Percentiles rank a stretch among this genome's conserved stretches.
These are phyloP conservation scores for Eimeria sp. DNA, from an alignment of 169 alveolate genomes.

Conservation along the genomic window DNA sequence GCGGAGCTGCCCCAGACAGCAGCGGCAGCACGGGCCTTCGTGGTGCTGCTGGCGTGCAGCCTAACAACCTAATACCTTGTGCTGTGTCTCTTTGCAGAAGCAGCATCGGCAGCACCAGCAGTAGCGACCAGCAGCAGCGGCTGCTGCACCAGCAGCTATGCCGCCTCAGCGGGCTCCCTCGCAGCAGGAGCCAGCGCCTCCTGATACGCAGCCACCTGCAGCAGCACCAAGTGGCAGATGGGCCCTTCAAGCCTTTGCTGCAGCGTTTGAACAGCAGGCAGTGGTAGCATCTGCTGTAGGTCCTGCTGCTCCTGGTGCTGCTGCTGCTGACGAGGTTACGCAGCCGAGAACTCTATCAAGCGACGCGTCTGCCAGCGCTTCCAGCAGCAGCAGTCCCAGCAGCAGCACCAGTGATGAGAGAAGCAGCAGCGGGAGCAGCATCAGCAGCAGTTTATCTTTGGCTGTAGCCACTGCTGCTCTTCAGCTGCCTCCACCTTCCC, in stretches of 20 bases:
- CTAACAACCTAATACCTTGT: neutral
- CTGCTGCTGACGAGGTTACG: neutral
- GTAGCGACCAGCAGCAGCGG: neutral
- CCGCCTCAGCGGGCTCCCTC: neutral
- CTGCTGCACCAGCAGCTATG: constrained; percentile 11
- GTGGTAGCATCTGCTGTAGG: no score
- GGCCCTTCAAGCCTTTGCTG: constrained; percentile 53
- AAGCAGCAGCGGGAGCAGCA: neutral
- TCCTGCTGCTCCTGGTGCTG: no score
- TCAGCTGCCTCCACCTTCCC: constrained; percentile 31
- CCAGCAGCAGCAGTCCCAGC: neutral
- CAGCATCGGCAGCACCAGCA: neutral
- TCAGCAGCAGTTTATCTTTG: neutral
- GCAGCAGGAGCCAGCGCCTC: neutral
- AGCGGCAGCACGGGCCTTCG: no score
- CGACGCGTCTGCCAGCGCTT: neutral
- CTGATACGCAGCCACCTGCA: constrained; percentile 14
- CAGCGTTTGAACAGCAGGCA: constrained; percentile 27
- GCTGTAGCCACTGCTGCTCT: neutral
- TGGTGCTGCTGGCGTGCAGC: neutral
- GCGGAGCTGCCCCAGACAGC: no score
- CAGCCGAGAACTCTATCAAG: neutral
- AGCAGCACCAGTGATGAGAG: neutral
- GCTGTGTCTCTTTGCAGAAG: neutral
- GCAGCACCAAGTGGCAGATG: constrained; percentile 14